These are phyloP conservation scores for Mrakia gelida DNA, from an alignment of 768 basidiomycete species.

Conservation along the genomic window DNA sequence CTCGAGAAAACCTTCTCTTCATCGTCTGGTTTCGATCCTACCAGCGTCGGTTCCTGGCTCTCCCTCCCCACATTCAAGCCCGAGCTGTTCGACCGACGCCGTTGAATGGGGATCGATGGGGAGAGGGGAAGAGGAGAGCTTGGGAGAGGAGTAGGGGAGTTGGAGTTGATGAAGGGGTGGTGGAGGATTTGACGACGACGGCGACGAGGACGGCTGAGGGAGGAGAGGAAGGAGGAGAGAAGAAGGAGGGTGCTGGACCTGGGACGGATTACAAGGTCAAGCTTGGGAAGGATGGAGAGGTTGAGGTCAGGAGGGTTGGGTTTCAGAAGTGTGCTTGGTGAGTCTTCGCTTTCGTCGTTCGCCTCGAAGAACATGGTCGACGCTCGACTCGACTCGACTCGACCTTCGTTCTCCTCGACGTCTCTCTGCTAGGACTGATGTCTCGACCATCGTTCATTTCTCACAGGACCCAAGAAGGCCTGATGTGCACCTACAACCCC, in stretches of 20 bases:
- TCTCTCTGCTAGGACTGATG: no score
- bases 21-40: constrained; percentile 7
- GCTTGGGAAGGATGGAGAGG: neutral
- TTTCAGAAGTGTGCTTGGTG: constrained; percentile 5
- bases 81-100: neutral
- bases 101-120: neutral
- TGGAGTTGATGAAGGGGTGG: neutral
- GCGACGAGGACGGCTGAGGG: neutral
- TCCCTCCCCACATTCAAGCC: neutral
- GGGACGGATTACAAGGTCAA: neutral
- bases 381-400: no score
- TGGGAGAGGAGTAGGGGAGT: neutral
- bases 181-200: neutral
- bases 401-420: no score
- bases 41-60: neutral
- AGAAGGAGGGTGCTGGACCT: neutral
- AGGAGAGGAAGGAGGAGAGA: neutral
- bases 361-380: no score
- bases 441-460: no score
- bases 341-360: neutral
- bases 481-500: no score
- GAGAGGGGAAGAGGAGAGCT: neutral
- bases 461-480: no score
- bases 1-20: neutral
- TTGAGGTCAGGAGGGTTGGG: neutral